phyloP scores from a whole-genome alignment of 2,329 filamentous ascomycete genomes.

The Cladophialophora bantiana region DNA sequence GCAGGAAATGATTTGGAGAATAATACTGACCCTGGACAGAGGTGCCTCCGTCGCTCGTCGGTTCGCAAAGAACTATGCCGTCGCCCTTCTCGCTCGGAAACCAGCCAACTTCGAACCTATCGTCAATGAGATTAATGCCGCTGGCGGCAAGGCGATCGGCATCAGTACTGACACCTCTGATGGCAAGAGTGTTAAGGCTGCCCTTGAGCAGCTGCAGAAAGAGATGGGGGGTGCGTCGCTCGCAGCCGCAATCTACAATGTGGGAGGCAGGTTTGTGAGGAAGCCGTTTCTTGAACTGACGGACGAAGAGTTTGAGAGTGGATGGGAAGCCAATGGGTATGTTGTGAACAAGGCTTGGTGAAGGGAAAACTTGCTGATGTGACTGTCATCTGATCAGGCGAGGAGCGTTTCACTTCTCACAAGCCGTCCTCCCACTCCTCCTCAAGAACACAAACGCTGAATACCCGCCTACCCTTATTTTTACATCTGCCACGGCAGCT shows the following conservation, averaged over 20 bases:
- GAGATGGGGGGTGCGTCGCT: slow-evolving; percentile 57
- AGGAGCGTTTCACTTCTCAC: slow-evolving; percentile 79
- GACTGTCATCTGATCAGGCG: slow-evolving; percentile 42
- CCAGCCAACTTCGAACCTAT: slow-evolving; percentile 63
- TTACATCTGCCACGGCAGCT: slow-evolving; percentile 86
- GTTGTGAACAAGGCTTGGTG: slow-evolving; percentile 32
- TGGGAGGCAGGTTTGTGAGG: slow-evolving; percentile 62
- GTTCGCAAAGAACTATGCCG: slow-evolving; percentile 65
- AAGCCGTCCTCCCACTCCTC: slow-evolving; percentile 73
- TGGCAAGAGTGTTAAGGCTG: slow-evolving; percentile 58
- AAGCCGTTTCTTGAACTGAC: slow-evolving; percentile 69
- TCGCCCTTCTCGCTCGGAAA: slow-evolving; percentile 66
- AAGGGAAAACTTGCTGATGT: background rate
- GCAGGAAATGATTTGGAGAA: background rate
- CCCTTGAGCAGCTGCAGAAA: slow-evolving; percentile 61
- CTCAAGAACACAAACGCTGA: slow-evolving; percentile 64
- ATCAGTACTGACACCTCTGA: slow-evolving; percentile 66
- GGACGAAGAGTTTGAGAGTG: slow-evolving; percentile 62
- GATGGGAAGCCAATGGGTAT: slow-evolving; percentile 60
- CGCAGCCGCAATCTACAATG: slow-evolving; percentile 67
- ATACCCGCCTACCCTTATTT: slow-evolving; percentile 78
- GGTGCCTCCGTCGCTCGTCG: slow-evolving; percentile 66
- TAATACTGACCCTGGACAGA: slow-evolving; percentile 39
- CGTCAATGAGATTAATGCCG: slow-evolving; percentile 65
- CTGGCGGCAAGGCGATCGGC: slow-evolving; percentile 66